Percentiles rank a stretch among this genome's conserved stretches.
These are phyloP conservation scores for Ogataea pilisensis DNA, from an alignment of 805 yeast species.

Conservation along the genomic window DNA sequence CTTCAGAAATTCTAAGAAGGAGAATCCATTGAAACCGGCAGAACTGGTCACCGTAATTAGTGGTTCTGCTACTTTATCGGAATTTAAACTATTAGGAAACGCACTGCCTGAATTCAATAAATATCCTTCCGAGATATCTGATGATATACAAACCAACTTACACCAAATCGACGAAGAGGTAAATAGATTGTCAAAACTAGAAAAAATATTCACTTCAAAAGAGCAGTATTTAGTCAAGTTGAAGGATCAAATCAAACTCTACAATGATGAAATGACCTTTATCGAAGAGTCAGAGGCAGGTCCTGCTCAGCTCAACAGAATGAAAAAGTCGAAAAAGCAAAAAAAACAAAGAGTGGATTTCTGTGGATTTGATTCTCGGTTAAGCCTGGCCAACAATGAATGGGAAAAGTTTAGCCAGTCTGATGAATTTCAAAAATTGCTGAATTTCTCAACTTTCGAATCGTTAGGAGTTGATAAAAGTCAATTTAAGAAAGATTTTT, in stretches of 20 bases:
- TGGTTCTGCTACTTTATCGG: conserved; percentile 11
- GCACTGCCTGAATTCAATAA: conserved; percentile 39
- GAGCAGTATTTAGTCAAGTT: conserved; percentile 26
- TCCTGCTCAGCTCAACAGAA: conserved; percentile 3
- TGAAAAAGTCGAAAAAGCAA: conserved; percentile 17
- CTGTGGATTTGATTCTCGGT: conserved; percentile 45
- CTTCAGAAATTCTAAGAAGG: conserved; percentile 10
- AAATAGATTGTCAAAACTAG: conserved; percentile 12
- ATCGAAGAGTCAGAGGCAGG: conserved; percentile 6
- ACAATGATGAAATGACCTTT: conserved; percentile 35
- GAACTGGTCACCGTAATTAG: conserved; percentile 16
- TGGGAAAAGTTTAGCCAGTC: conserved; percentile 21
- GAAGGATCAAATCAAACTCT: conserved; percentile 34
- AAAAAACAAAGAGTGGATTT: conserved; percentile 37
- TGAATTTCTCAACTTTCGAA: conserved; percentile 6
- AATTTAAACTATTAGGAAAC: conserved; percentile 31
- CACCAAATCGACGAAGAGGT: conserved; percentile 19
- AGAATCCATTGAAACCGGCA: conserved; percentile 6
- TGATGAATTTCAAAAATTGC: conserved; percentile 8
- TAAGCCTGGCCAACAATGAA: conserved; percentile 15
- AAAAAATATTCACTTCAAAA: conserved; percentile 11
- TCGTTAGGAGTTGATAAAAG: conserved; percentile 9
- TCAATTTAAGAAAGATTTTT: conserved; percentile 12
- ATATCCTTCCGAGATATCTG: conserved; percentile 5
- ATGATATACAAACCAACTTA: conserved; percentile 11